phyloP scores from a whole-genome alignment of 176 grass and related monocot species.

The Oryza rufipogon region DNA sequence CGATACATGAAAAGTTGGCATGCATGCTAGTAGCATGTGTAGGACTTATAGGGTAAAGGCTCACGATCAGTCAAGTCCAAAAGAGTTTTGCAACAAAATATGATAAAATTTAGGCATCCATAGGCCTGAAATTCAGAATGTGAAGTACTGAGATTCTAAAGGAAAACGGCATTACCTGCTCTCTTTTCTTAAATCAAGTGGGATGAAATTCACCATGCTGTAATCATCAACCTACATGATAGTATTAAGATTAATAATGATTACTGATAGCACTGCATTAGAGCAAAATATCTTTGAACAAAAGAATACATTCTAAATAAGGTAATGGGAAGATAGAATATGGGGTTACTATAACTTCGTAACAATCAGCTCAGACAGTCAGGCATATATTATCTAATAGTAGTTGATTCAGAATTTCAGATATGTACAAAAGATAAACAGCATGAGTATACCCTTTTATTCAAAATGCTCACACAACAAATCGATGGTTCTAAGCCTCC shows the following conservation, averaged over 20 bases:
- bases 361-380: too few species aligned
- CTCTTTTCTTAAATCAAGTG: conserved; percentile 80
- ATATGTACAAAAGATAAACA: conserved; percentile 20
- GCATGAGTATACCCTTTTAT: neutral
- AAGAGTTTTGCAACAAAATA: too few species aligned
- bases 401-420: neutral
- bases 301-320: neutral
- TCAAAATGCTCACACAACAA: too few species aligned
- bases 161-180: conserved; percentile 62
- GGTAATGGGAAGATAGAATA: neutral
- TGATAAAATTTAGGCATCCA: too few species aligned
- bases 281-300: neutral
- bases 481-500: too few species aligned
- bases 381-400: neutral
- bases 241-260: conserved; percentile 29
- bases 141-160: conserved; percentile 17
- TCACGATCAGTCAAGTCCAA: too few species aligned
- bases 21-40: too few species aligned
- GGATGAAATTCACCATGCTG: conserved; percentile 90
- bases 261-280: neutral
- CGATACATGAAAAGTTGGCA: too few species aligned
- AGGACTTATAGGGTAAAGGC: too few species aligned
- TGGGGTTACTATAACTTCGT: neutral
- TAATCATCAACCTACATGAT: conserved; percentile 73
- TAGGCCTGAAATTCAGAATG: neutral